These are phyloP conservation scores for Amphibolis antarctica DNA, from an alignment of 106 monocot genomes.

Conservation along the genomic window DNA sequence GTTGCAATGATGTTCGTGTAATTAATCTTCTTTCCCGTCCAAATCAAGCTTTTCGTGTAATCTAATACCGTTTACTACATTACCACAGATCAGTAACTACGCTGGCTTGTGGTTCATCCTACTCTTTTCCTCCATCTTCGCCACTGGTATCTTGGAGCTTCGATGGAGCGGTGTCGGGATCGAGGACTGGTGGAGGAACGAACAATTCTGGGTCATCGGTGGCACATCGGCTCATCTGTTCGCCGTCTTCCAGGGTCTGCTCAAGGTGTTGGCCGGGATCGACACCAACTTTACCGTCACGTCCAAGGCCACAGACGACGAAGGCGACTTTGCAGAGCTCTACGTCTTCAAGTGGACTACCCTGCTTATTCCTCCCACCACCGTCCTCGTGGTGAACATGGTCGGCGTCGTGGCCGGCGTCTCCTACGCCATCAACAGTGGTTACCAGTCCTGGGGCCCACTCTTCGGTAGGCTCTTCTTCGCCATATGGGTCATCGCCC, in stretches of 20 bases:
- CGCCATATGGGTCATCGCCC: constrained; percentile 12
- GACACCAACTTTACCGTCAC: constrained; percentile 11
- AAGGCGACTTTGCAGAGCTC: constrained; percentile 7
- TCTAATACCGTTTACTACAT: too few relatives aligned
- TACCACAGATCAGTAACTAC: constrained; percentile 5
- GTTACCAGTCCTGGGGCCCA: constrained; percentile 4
- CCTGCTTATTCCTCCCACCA: constrained; percentile 4
- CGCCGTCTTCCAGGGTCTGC: constrained; percentile 8
- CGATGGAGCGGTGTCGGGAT: constrained; percentile 9
- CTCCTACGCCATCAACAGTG: constrained; percentile 6
- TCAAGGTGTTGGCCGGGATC: constrained; percentile 9
- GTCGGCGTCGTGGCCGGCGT: constrained; percentile 4
- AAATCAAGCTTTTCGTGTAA: too few relatives aligned
- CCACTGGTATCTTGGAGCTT: constrained; percentile 4
- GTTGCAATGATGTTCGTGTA: too few relatives aligned
- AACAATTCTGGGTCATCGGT: constrained; percentile 14
- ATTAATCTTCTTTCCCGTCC: too few relatives aligned
- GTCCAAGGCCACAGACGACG: constrained; percentile 7
- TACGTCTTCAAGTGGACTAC: constrained; percentile 5
- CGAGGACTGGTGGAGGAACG: constrained; percentile 9
- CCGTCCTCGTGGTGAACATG: constrained; percentile 2
- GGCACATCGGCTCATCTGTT: constrained; percentile 9
- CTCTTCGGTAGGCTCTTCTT: constrained; percentile 9
- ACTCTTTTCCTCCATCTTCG: constrained; percentile 6
- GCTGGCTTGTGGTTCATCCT: constrained; percentile 3